These are phyloP conservation scores for Hypsizygus marmoreus DNA, from an alignment of 768 basidiomycete species.

Conservation along the genomic window DNA sequence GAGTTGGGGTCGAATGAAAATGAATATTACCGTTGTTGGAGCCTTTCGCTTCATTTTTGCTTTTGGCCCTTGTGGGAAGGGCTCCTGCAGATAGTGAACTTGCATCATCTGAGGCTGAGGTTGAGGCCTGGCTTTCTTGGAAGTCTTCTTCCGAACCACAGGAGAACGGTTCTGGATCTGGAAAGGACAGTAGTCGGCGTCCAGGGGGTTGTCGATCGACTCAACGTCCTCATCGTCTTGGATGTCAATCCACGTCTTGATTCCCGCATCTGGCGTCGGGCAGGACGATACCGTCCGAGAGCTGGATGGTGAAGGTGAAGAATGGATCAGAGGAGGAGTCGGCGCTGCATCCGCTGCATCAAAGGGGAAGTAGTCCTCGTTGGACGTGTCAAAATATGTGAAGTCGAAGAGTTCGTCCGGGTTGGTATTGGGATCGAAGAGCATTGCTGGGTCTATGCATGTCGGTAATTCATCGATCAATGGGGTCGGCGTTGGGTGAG, in stretches of 20 bases:
- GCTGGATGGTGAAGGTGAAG: conserved; percentile 4
- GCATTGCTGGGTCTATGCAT: too few species aligned
- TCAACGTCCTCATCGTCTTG: conserved; percentile 6
- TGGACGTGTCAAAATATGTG: too few species aligned
- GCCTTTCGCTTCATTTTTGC: conserved; percentile 13
- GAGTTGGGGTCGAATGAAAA: background rate
- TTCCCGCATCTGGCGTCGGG: background rate
- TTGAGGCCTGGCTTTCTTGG: conserved; percentile 2
- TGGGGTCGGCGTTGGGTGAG: background rate
- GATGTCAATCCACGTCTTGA: background rate
- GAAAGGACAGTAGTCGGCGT: conserved; percentile 14
- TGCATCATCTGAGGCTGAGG: background rate
- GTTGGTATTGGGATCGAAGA: too few species aligned
- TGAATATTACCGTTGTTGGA: background rate
- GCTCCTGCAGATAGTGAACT: background rate
- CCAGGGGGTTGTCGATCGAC: conserved; percentile 5
- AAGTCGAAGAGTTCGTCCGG: too few species aligned
- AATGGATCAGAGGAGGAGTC: too few species aligned
- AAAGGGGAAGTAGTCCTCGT: too few species aligned
- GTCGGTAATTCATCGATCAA: too few species aligned
- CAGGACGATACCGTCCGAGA: too few species aligned
- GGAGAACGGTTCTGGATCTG: background rate
- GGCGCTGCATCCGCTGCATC: too few species aligned
- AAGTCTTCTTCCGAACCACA: background rate
- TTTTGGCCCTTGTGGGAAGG: conserved; percentile 1